phyloP scores from a whole-genome alignment of 2,329 filamentous ascomycete genomes.

The Bimuria novae-zelandiae region DNA sequence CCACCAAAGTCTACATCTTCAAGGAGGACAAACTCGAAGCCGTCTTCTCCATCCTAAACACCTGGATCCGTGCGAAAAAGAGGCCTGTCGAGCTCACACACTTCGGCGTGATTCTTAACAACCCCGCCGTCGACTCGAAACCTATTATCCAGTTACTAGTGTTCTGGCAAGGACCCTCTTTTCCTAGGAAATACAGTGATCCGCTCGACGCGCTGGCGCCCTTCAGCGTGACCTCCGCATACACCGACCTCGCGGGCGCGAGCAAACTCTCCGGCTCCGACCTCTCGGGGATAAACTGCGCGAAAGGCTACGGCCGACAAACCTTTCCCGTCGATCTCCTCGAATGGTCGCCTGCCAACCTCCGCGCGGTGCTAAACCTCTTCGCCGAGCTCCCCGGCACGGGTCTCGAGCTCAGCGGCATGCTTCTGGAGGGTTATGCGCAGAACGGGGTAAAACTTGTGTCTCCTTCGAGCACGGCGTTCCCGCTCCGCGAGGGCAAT shows the following conservation, averaged over 20 bases:
- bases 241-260: conserved; percentile 22
- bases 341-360: conserved; percentile 12
- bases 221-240: conserved; percentile 8
- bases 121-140: conserved; percentile 19
- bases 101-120: conserved; percentile 17
- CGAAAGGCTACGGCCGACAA: conserved; percentile 17
- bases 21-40: conserved; percentile 24
- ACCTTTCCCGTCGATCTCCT: conserved; percentile 18
- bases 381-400: conserved; percentile 14
- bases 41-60: conserved; percentile 18
- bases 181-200: conserved; percentile 22
- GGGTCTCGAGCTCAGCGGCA: background rate
- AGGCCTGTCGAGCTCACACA: conserved; percentile 20
- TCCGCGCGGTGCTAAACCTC: conserved; percentile 19
- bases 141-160: too few species aligned
- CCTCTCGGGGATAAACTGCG: conserved; percentile 18
- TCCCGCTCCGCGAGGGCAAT: conserved; percentile 20
- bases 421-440: conserved; percentile 26
- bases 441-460: conserved; percentile 21
- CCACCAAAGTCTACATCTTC: too few species aligned
- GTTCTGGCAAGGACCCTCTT: conserved; percentile 21
- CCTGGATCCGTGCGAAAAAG: conserved; percentile 16
- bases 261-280: conserved; percentile 17
- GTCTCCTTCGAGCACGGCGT: conserved; percentile 21
- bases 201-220: conserved; percentile 23